A percentile compares a stretch with the other conserved stretches of the same genome.
phyloP scores from a whole-genome alignment of 805 yeast species.

The Wickerhamiella cacticola region DNA sequence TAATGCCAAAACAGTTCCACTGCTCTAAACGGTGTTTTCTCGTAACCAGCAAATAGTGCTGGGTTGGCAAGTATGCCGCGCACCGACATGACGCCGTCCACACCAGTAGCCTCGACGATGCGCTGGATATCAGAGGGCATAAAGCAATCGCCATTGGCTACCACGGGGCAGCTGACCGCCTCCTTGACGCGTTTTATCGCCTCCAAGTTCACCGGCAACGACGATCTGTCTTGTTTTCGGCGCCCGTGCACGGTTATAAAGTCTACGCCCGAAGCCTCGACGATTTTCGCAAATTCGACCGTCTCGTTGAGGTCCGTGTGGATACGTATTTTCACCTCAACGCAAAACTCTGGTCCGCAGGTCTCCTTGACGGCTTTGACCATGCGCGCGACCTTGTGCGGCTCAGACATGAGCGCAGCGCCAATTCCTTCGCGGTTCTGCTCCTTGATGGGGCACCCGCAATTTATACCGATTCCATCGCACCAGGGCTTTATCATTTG shows the following conservation, averaged over 20 bases:
- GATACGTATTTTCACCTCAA: conserved; percentile 87
- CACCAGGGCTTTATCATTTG: conserved; percentile 83
- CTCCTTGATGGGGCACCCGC: conserved; percentile 95
- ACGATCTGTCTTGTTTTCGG: conserved; percentile 70
- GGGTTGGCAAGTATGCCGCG: conserved; percentile 82
- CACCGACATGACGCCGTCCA: conserved; percentile 92
- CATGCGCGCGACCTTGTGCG: conserved; percentile 71
- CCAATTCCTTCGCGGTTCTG: conserved; percentile 95
- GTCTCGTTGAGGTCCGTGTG: conserved; percentile 69
- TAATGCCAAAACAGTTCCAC: conserved; percentile 74
- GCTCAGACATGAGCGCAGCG: conserved; percentile 81
- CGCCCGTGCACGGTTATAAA: conserved; percentile 92
- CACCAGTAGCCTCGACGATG: conserved; percentile 57
- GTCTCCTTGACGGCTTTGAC: conserved; percentile 67
- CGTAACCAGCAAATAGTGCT: conserved; percentile 66
- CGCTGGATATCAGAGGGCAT: conserved; percentile 46
- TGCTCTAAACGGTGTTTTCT: conserved; percentile 79
- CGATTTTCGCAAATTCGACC: conserved; percentile 51
- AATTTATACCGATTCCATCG: conserved; percentile 89
- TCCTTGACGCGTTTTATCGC: conserved; percentile 60
- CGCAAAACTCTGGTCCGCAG: conserved; percentile 57
- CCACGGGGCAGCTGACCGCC: conserved; percentile 53
- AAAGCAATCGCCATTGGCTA: conserved; percentile 97
- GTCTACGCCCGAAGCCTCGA: conserved; percentile 84
- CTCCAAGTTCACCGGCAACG: conserved; percentile 69